Conservation (phyloP, 106 monocot genomes). For the Platanthera zijinensis region DNA sequence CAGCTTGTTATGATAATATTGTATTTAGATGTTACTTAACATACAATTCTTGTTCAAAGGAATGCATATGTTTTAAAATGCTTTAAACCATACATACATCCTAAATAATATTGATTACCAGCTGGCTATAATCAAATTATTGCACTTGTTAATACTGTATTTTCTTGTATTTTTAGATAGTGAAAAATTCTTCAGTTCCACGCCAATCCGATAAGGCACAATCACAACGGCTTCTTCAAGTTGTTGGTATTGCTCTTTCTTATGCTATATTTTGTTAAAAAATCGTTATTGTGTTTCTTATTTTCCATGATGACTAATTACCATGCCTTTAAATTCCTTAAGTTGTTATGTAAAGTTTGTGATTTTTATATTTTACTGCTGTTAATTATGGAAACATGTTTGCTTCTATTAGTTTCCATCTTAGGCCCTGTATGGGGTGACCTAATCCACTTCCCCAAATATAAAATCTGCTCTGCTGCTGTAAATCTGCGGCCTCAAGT, state of each 20-base stretch:
- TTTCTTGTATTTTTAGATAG: slow-evolving; percentile 24
- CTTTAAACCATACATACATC: not conserved
- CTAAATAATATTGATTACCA: not conserved
- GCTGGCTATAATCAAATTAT: not conserved
- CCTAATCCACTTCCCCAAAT: too few species aligned
- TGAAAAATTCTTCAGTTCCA: slow-evolving; percentile 50
- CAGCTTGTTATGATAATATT: not conserved
- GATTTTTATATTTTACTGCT: not conserved
- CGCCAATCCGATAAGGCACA: slow-evolving; percentile 48
- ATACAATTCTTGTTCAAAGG: not conserved
- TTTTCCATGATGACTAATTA: not conserved
- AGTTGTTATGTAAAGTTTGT: not conserved
- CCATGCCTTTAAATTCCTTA: not conserved
- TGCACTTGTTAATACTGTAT: not conserved
- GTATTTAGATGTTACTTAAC: not conserved
- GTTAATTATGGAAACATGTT: not conserved
- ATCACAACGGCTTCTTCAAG: slow-evolving; percentile 74
- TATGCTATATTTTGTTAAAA: not conserved
- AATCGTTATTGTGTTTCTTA: not conserved
- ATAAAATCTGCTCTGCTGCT: too few species aligned
- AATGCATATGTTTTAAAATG: not conserved
- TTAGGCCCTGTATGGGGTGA: not conserved
- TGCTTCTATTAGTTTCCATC: not conserved
- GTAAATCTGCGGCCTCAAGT: too few species aligned
- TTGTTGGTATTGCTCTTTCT: slow-evolving; percentile 45